Evolutionary conservation across 2,329 filamentous ascomycete genomes (phyloP), one percentile per base, ranked within the genome.

Genomic region (Bisporella sp.): DNA sequence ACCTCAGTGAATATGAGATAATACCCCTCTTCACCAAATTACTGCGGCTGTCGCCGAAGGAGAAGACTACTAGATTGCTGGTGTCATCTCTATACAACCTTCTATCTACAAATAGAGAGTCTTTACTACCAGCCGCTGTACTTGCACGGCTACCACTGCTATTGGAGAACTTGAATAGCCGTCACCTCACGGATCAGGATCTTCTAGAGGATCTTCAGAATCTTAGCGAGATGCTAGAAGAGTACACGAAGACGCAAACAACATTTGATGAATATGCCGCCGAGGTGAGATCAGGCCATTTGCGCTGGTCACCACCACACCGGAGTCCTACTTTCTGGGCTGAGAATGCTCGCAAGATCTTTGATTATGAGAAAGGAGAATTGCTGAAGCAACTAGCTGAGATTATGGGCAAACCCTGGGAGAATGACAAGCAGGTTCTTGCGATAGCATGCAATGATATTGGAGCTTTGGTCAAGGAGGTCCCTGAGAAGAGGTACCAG

Each of bases 41-140:
- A 37, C 77, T 99, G 49, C 86, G 90, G 49, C 76, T 96, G 41
- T 97, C 93, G 2, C 91, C 92, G 42, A 99, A 99, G 69, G 93
- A 97, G 68, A 99, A 99, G 76, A 97, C 92, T 1, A 97, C 92
- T 1, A 84, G 93, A 31, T 78, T 99, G 48, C 81, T 96, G 43
- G 78, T 97, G 42, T 90, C 90, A 7, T 96, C 92, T 6, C 79
- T 99, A 40, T 80, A 86, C 66, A 97, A 96, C 70, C 82, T 99
- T 42, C 81, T 96, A 37, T 73, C 73, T 42, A 73, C 75, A 54
- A 84, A 89, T 75, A 69, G 80, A 71, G 73, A 87, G 78, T 77
- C 87, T 66, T 70, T 84, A 68, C 83, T 97, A 50, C 91, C 92
- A 6, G 85, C 86, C 3, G 91, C 93, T 1, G 85, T 93, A 28